Evolutionary conservation across 2,329 filamentous ascomycete genomes (phyloP).

Genomic region (Aspergillus niger): DNA sequence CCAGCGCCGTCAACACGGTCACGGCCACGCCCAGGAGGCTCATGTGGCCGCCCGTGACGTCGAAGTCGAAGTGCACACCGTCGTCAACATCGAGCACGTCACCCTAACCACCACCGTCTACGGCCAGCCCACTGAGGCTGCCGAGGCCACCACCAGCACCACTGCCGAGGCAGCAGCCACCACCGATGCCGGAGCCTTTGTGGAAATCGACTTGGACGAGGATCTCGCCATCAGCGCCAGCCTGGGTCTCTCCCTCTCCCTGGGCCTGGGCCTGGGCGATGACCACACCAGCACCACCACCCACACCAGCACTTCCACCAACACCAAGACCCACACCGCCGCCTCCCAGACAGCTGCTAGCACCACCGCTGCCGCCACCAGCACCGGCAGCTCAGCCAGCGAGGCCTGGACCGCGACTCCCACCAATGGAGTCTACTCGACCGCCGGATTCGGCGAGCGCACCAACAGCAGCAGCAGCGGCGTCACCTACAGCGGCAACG

Average conservation of each 20-base stretch:
- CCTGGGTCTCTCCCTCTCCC: neutral
- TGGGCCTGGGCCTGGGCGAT: neutral
- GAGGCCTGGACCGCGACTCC: constrained; percentile 28
- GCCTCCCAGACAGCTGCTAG: constrained; percentile 8
- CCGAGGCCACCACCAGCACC: constrained; percentile 10
- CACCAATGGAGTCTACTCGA: constrained; percentile 22
- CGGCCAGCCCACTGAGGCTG: neutral
- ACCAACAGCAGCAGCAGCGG: constrained; percentile 25
- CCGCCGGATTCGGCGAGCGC: constrained; percentile 35
- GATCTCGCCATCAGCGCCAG: neutral
- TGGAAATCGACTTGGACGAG: neutral
- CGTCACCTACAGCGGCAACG: constrained; percentile 37
- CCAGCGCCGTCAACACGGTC: constrained; percentile 28
- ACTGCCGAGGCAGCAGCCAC: constrained; percentile 9
- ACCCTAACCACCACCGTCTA: constrained; percentile 20
- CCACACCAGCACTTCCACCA: neutral
- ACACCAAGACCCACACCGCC: neutral
- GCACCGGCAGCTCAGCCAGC: neutral
- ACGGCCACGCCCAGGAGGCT: constrained; percentile 15
- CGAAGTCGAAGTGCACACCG: constrained; percentile 11
- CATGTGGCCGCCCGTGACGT: constrained; percentile 16
- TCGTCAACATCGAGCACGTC: constrained; percentile 22
- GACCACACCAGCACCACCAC: constrained; percentile 1
- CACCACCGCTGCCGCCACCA: constrained; percentile 3
- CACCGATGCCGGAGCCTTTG: neutral